Conservation (phyloP, 164 flowering plant genomes). For the Berberis vulgaris region DNA sequence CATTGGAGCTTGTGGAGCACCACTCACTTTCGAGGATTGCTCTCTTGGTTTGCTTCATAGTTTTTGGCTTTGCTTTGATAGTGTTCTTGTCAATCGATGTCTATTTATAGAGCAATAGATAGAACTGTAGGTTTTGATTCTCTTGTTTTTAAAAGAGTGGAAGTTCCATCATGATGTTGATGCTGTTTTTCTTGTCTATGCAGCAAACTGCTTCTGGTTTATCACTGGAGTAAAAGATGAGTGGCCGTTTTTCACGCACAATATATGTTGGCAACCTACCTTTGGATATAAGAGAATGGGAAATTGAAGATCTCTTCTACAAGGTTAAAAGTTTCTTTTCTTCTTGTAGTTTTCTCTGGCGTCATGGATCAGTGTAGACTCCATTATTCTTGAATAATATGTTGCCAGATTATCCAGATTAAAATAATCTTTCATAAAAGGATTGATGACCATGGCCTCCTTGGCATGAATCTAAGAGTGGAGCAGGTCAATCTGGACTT, state of each 20-base stretch:
- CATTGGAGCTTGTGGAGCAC: conserved; percentile 96
- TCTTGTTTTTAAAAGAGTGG: neutral
- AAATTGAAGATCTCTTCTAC: conserved; percentile 87
- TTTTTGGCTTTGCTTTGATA: conserved; percentile 41
- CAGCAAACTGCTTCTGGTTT: neutral
- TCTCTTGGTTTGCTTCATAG: conserved; percentile 91
- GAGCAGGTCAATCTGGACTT: neutral
- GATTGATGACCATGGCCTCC: neutral
- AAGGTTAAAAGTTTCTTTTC: conserved; percentile 49
- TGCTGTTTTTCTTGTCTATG: neutral
- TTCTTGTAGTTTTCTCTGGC: neutral
- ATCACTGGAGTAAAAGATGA: conserved; percentile 36
- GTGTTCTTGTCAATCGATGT: conserved; percentile 18
- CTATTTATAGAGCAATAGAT: conserved; percentile 11
- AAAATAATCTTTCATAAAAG: too few species aligned
- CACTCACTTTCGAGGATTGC: conserved; percentile 77
- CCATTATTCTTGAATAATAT: neutral
- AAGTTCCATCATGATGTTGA: too few species aligned
- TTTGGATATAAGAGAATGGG: conserved; percentile 67
- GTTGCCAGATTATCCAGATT: neutral
- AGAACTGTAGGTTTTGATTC: neutral
- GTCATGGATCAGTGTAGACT: neutral
- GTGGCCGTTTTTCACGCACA: conserved; percentile 79
- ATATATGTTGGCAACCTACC: conserved; percentile 97
- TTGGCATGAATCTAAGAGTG: neutral